Evolutionary conservation across 768 basidiomycete genomes (phyloP), one percentile per base, ranked within the genome.

Genomic region (Rhizopogon salebrosus): DNA sequence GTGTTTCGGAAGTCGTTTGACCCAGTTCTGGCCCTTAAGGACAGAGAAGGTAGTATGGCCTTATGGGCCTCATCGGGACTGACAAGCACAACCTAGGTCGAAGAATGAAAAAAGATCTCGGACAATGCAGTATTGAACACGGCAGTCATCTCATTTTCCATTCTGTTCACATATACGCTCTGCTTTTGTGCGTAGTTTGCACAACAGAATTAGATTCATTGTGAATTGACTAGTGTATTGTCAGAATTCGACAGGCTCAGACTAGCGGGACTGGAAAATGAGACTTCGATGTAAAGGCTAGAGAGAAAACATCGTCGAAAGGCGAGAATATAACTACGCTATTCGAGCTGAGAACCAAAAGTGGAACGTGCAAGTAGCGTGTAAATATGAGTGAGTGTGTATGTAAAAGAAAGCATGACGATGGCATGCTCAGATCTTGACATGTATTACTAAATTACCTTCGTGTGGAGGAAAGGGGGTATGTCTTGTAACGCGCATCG

Each of bases 41-140:
- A 72, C 31, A 76, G 78, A 53, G 60, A 34, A 18, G 63, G 62
- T 11, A 75, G 73, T 3, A 52, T 71, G 38, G 72, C 68, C 43
- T 69, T 87, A n/a, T 86, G 82, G 82, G 77, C 74, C 24, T 76
- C 75, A 13, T 74, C 70, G 34, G 75, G 75, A 63, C 68, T 2
- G 65, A 72, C 60, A 75, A 73, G 53, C 82, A 76, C 57, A 69
- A 70, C 51, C 64, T 85, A 41, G 82, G 80, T n/a, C 72, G 73
- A 57, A 62, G 63, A 51, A 53, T 52, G 20, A 20, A 31, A 43
- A 18, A 29, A 20, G 27, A 45, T 24, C 13, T 24, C 26, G 24
- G 22, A 22, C 23, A 16, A 49, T 36, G 39, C 6, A 24, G 14
- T 18, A n/a, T n/a, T 46, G 42, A 50, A 26, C 10, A 49, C 23